Evolutionary conservation across 2,329 filamentous ascomycete genomes (phyloP).

Genomic region (Elsinoe arachidis): DNA sequence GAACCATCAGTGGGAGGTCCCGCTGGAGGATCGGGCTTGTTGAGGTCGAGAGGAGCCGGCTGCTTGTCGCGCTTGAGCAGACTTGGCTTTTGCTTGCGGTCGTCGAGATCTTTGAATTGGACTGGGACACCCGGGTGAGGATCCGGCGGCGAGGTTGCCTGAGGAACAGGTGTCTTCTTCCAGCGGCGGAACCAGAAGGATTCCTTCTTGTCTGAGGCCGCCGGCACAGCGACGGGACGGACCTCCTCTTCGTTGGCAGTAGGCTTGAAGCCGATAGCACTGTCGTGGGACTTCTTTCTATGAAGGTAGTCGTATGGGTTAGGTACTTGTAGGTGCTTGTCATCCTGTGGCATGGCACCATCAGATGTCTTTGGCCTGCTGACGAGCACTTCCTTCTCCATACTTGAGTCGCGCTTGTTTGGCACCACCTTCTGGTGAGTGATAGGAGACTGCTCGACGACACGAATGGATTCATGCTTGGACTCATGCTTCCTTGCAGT

Average conservation of each 20-base stretch:
- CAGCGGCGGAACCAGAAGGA: constrained; percentile 36
- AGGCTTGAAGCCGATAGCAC: constrained; percentile 18
- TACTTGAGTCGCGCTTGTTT: constrained; percentile 7
- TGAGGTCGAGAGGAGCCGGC: constrained; percentile 21
- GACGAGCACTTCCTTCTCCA: constrained; percentile 6
- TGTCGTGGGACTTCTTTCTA: constrained; percentile 15
- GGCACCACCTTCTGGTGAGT: not conserved
- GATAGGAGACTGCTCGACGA: constrained; percentile 41
- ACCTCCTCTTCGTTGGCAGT: constrained; percentile 19
- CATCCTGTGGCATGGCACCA: constrained; percentile 9
- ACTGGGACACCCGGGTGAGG: constrained; percentile 11
- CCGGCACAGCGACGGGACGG: constrained; percentile 8
- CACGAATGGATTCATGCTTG: constrained; percentile 34
- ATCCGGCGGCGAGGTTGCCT: not conserved
- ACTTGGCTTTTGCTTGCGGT: constrained; percentile 19
- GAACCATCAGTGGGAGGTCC: constrained; percentile 27
- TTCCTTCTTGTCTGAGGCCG: constrained; percentile 32
- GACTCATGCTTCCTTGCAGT: not conserved
- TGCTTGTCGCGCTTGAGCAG: constrained; percentile 26
- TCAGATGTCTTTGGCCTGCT: constrained; percentile 10
- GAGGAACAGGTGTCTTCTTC: constrained; percentile 13
- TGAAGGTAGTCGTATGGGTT: constrained; percentile 12
- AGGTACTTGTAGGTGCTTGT: constrained; percentile 14
- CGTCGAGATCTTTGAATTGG: constrained; percentile 12
- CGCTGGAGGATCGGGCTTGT: constrained; percentile 3